Base-by-base conservation (phyloP, 1,284 basidiomycete genomes). In the Crepidotus sp. region DNA sequence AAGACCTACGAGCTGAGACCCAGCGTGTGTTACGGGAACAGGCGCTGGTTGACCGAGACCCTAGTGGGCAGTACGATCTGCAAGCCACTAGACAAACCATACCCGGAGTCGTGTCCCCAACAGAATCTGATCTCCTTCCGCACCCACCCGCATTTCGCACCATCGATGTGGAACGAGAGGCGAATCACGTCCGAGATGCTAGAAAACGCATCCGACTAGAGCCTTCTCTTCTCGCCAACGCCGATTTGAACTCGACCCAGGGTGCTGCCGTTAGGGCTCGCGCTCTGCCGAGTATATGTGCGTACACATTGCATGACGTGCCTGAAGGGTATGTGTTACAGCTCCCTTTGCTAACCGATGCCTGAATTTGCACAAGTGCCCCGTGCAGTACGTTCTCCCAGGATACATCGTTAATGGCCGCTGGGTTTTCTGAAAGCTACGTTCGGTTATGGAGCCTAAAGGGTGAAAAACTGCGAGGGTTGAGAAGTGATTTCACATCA, bases 401-500 rank as follows among this genome's bases (percentile, higher is more conserved):
- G 38, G 96, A 99, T 62, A 84, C 84, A 0, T 87, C 92, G 5
- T 64, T 98, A n/a, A 82, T 99, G 77, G 96, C 95, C 1, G 90
- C 88, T 21, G 96, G 96, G 0, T 98, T 97, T 58, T 77, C 91
- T 27, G 95, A 99, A 64, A 97, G 94, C 57, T 95, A 92, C 56
- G 85, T 98, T 48, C 77, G 94, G 44, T 55, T 99, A 46, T 99
- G 96, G 95, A 96, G 80, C 59, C 65, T 98, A 45, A 97, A 94
- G 58, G 91, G 91, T 15, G 91, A 98, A 61, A 88, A 85, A 57
- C 65, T 99, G 39, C 80, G 74, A 55, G 86, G 80, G 7, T 69
- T 83, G 56, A 73, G 83, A 51, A 85, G 82, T 55, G 82, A 93
- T 54, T 86, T 90, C 48, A 74, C 77, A 15, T 60, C 78, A 4